These are phyloP conservation scores for Parafenestella ontariensis DNA, from an alignment of 2,329 filamentous ascomycete species.

Conservation along the genomic window DNA sequence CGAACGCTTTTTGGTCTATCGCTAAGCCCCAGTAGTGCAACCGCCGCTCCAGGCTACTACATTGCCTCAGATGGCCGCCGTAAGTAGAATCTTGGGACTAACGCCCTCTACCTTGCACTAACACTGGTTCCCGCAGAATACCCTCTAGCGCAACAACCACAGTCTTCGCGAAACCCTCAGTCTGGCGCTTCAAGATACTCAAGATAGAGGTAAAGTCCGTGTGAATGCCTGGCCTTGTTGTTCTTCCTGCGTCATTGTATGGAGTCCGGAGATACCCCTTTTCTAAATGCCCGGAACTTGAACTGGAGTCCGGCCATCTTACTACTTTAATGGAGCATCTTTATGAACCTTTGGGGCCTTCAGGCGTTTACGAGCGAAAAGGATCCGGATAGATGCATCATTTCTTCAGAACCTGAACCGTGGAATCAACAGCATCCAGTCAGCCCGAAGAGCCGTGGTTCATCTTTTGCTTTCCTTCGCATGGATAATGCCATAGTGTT, in stretches of 20 bases:
- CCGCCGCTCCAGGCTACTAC: conserved; percentile 45
- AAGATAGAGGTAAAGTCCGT: conserved; percentile 35
- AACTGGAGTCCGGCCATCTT: conserved; percentile 39
- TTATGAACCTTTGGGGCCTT: conserved; percentile 31
- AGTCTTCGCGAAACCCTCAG: conserved; percentile 31
- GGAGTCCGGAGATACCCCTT: conserved; percentile 47
- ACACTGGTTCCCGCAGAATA: conserved; percentile 38
- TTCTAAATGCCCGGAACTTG: conserved; percentile 37
- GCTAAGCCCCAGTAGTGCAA: conserved; percentile 48
- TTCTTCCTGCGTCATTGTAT: conserved; percentile 40
- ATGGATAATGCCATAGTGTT: conserved; percentile 15
- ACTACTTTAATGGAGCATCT: conserved; percentile 36
- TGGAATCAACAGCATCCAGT: conserved; percentile 20
- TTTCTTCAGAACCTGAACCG: conserved; percentile 24
- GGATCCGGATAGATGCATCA: conserved; percentile 32
- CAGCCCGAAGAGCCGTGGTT: conserved; percentile 19
- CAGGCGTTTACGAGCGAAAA: conserved; percentile 36
- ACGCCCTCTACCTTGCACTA: conserved; percentile 15
- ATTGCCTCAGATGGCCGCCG: conserved; percentile 48
- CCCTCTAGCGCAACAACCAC: conserved; percentile 37
- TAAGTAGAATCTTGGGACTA: conserved; percentile 34
- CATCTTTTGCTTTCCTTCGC: conserved; percentile 19
- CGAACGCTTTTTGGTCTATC: conserved; percentile 49
- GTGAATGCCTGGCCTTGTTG: conserved; percentile 33
- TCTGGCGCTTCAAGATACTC: conserved; percentile 29